These are phyloP conservation scores for Phytophthora gonapodyides DNA, from an alignment of 352 stramenopile genomes.

Conservation along the genomic window DNA sequence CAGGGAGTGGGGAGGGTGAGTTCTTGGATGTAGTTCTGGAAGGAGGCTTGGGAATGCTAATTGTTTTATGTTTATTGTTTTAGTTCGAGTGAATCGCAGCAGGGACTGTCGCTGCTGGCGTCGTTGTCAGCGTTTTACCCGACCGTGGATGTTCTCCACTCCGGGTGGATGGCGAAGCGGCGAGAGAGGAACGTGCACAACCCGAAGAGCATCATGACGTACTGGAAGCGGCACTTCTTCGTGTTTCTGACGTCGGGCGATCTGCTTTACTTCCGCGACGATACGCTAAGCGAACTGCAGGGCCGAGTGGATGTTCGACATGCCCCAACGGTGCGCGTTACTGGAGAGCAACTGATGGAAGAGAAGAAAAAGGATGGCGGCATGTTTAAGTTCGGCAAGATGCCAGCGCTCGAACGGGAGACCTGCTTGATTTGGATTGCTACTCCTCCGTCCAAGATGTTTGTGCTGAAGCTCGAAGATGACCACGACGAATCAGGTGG, in stretches of 20 bases:
- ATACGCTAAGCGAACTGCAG: slow-evolving; percentile 70
- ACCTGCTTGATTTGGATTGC: slow-evolving; percentile 83
- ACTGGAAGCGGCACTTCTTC: slow-evolving; percentile 87
- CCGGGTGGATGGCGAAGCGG: slow-evolving; percentile 76
- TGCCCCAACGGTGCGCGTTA: slow-evolving; percentile 78
- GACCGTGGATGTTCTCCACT: slow-evolving; percentile 69
- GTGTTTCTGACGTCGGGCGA: slow-evolving; percentile 76
- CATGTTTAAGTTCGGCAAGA: slow-evolving; percentile 76
- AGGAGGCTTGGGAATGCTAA: not conserved
- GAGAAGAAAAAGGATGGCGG: slow-evolving; percentile 74
- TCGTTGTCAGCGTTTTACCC: slow-evolving; percentile 81
- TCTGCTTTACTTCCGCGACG: slow-evolving; percentile 80
- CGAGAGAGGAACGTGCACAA: slow-evolving; percentile 74
- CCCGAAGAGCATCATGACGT: slow-evolving; percentile 81
- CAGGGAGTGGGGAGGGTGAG: slow-evolving; percentile 66
- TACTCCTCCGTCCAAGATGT: slow-evolving; percentile 84
- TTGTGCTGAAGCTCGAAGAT: slow-evolving; percentile 78
- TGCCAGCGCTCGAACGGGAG: slow-evolving; percentile 58
- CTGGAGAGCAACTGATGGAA: slow-evolving; percentile 71
- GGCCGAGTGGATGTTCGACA: slow-evolving; percentile 79
- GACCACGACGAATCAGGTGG: slow-evolving; percentile 47
- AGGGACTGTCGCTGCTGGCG: slow-evolving; percentile 75
- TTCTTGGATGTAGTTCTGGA: not conserved
- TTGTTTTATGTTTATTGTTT: not conserved
- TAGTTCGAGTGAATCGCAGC: slow-evolving; percentile 72